These are phyloP conservation scores for Actinomucor elegans DNA, from an alignment of 371 early-diverging fungal species.

Conservation along the genomic window DNA sequence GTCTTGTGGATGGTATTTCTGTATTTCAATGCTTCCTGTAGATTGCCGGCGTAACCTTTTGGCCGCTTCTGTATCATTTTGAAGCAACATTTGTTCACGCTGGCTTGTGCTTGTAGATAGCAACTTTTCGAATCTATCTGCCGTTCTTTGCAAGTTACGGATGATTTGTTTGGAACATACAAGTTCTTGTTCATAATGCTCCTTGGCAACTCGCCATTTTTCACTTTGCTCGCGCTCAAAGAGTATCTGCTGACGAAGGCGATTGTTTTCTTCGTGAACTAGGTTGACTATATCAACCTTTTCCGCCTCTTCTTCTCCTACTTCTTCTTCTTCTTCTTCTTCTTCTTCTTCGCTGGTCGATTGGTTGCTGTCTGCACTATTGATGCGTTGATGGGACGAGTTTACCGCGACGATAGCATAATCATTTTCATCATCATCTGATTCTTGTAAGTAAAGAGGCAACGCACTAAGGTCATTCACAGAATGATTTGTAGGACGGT, in stretches of 20 bases:
- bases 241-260: slow-evolving; percentile 12
- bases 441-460: background rate
- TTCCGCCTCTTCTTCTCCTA: background rate
- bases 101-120: background rate
- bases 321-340: background rate
- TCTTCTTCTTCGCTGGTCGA: too few relatives aligned
- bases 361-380: too few relatives aligned
- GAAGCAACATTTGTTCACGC: too few relatives aligned
- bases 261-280: slow-evolving; percentile 18
- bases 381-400: too few relatives aligned
- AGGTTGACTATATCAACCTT: background rate
- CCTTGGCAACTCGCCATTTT: background rate
- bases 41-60: slow-evolving; percentile 4
- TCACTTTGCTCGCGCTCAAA: slow-evolving; percentile 14
- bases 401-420: too few relatives aligned
- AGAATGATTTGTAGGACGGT: slow-evolving; percentile 2
- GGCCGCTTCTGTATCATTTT: background rate
- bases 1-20: too few relatives aligned
- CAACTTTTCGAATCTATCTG: slow-evolving; percentile 1
- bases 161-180: background rate
- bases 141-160: background rate
- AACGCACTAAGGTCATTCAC: background rate
- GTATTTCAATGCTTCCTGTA: too few relatives aligned
- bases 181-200: background rate
- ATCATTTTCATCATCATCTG: slow-evolving; percentile 3